phyloP scores from a whole-genome alignment of 305 asterid genomes.

The Stenogyne calaminthoides region DNA sequence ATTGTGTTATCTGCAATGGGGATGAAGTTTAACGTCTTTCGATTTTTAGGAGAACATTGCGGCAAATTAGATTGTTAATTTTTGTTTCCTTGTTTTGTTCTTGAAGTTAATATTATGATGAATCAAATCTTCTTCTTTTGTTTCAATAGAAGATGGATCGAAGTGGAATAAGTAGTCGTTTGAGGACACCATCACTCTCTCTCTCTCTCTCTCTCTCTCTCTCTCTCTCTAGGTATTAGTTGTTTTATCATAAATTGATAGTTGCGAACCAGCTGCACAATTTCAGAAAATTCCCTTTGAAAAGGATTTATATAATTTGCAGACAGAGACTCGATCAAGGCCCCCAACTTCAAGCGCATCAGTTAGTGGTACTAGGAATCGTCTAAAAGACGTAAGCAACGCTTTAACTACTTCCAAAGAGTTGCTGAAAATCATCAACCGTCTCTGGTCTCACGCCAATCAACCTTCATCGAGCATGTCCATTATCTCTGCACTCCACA shows the following conservation, averaged over 20 bases:
- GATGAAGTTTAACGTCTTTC: background rate
- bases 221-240: no score
- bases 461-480: constrained; percentile 78
- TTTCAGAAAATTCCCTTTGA: no score
- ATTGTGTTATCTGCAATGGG: background rate
- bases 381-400: constrained; percentile 76
- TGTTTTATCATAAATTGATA: no score
- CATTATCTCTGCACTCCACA: constrained; percentile 77
- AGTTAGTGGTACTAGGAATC: constrained; percentile 47
- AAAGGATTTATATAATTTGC: constrained; percentile 31
- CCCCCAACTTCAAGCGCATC: constrained; percentile 65
- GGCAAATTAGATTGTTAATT: background rate
- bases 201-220: no score
- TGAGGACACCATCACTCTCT: constrained; percentile 47
- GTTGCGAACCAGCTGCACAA: no score
- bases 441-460: constrained; percentile 71
- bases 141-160: constrained; percentile 61
- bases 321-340: constrained; percentile 75
- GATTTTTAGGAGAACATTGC: background rate
- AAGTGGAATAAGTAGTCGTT: constrained; percentile 56
- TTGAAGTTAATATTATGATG: background rate
- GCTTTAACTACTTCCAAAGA: constrained; percentile 94
- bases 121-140: constrained; percentile 22
- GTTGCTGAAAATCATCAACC: constrained; percentile 79
- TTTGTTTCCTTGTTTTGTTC: no score